phyloP scores from a whole-genome alignment of 768 basidiomycete species.

The Russula dissimulans region DNA sequence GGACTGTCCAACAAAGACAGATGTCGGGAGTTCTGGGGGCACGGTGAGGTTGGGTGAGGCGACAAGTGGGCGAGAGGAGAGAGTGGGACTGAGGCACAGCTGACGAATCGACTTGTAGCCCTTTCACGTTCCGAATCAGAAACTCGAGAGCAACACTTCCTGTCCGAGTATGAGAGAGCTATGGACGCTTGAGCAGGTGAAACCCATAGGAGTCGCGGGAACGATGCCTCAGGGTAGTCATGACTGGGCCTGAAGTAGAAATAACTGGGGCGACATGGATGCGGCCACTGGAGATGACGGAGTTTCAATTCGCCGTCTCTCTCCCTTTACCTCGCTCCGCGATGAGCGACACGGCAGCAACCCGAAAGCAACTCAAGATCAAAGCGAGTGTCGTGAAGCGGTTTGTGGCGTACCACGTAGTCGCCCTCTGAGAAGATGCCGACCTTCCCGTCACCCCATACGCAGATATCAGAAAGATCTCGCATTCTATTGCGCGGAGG shows the following conservation, averaged over 20 bases:
- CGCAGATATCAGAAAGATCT: conserved; percentile 49
- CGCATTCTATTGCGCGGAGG: conserved; percentile 55
- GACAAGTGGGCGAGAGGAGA: no score
- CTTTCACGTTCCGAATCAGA: background rate
- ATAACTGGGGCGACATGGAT: background rate
- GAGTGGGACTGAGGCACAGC: no score
- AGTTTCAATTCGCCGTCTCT: conserved; percentile 22
- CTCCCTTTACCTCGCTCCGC: background rate
- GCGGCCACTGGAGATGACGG: no score
- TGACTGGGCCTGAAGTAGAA: background rate
- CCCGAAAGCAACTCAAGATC: conserved; percentile 67
- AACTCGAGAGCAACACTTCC: conserved; percentile 16
- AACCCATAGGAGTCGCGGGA: conserved; percentile 36
- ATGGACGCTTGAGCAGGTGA: conserved; percentile 34
- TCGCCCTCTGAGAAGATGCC: background rate
- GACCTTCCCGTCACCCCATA: background rate
- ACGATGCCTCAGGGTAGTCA: conserved; percentile 34
- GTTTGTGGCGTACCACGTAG: conserved; percentile 30
- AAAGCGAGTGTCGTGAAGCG: conserved; percentile 58
- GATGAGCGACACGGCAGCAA: conserved; percentile 39
- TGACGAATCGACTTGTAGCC: no score
- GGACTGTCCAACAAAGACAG: no score
- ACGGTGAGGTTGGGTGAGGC: no score
- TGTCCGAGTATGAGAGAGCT: conserved; percentile 33
- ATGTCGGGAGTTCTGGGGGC: no score